phyloP scores from a whole-genome alignment of 495 filamentous ascomycete genomes.

The Aspergillus sclerotiicarbonarius region DNA sequence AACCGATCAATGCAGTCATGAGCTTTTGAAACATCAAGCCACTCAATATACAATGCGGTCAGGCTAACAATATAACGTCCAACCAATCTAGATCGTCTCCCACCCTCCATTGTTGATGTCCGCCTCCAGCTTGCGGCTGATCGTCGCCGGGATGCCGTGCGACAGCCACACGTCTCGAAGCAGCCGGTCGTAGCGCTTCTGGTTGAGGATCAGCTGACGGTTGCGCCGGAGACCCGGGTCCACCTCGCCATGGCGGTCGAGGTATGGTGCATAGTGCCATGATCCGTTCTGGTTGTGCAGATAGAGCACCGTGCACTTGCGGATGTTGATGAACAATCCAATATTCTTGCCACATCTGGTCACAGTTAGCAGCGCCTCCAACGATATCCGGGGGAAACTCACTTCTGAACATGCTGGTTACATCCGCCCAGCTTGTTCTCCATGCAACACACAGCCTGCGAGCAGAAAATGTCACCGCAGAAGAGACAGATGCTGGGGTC shows the following conservation, averaged over 20 bases:
- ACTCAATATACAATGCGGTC: background rate
- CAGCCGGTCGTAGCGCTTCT: conserved; percentile 87
- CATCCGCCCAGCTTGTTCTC: conserved; percentile 76
- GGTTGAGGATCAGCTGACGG: conserved; percentile 87
- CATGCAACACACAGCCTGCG: conserved; percentile 87
- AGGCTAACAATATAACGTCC: background rate
- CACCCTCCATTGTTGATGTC: conserved; percentile 97
- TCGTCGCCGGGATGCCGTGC: conserved; percentile 82
- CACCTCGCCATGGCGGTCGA: conserved; percentile 91
- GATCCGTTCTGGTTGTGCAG: conserved; percentile 77
- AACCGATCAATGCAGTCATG: background rate
- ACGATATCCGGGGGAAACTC: conserved; percentile 31
- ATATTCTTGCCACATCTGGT: conserved; percentile 81
- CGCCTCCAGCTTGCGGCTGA: conserved; percentile 83
- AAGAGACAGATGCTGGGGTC: conserved; percentile 92
- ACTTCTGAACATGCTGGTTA: conserved; percentile 87
- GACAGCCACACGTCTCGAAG: conserved; percentile 83
- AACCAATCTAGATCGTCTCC: conserved; percentile 70
- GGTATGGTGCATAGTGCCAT: conserved; percentile 84
- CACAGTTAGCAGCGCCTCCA: conserved; percentile 12
- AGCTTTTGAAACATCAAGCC: background rate
- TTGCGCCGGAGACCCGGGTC: conserved; percentile 79
- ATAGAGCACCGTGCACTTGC: conserved; percentile 88
- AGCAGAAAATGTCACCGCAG: conserved; percentile 94
- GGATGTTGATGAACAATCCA: conserved; percentile 92